Percentiles rank a stretch among this genome's conserved stretches.
Evolutionary conservation across 768 basidiomycete species (phyloP).

Genomic region (Punctularia strigosozonata): DNA sequence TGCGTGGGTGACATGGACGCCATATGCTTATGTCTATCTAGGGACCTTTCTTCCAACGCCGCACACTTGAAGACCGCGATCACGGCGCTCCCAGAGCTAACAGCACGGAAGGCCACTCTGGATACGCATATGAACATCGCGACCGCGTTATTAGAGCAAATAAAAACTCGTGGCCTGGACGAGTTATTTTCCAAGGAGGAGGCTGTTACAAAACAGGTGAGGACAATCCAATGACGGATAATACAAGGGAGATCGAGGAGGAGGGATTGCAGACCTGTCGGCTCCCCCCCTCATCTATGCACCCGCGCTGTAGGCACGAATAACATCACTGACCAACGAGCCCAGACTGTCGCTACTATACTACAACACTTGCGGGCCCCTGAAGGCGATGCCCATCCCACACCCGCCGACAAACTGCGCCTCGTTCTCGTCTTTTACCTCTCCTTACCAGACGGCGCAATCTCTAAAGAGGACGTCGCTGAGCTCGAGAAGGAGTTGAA

Average conservation of each 20-base stretch:
- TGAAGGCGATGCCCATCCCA: slow-evolving; percentile 54
- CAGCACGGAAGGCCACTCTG: slow-evolving; percentile 89
- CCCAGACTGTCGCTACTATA: slow-evolving; percentile 63
- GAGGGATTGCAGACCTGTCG: too few species aligned
- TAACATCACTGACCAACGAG: background rate
- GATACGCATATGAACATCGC: slow-evolving; percentile 99
- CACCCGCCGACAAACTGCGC: slow-evolving; percentile 78
- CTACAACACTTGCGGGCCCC: slow-evolving; percentile 78
- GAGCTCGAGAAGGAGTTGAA: slow-evolving; percentile 86
- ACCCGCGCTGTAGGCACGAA: background rate
- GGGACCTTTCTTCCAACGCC: slow-evolving; percentile 89
- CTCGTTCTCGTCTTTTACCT: slow-evolving; percentile 94
- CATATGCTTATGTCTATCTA: slow-evolving; percentile 12
- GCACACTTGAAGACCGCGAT: slow-evolving; percentile 94
- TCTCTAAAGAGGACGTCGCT: slow-evolving; percentile 79
- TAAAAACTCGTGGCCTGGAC: slow-evolving; percentile 90
- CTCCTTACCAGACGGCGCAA: slow-evolving; percentile 65
- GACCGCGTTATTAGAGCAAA: slow-evolving; percentile 86
- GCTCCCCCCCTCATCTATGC: too few species aligned
- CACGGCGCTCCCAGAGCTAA: slow-evolving; percentile 91
- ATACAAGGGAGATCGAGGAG: too few species aligned
- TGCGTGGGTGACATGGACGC: background rate
- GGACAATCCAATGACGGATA: too few species aligned
- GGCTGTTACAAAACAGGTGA: slow-evolving; percentile 73
- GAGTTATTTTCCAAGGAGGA: slow-evolving; percentile 98